These are phyloP conservation scores for Pelagomonas calceolata DNA, from an alignment of 108 stramenopile genomes.

Conservation along the genomic window DNA sequence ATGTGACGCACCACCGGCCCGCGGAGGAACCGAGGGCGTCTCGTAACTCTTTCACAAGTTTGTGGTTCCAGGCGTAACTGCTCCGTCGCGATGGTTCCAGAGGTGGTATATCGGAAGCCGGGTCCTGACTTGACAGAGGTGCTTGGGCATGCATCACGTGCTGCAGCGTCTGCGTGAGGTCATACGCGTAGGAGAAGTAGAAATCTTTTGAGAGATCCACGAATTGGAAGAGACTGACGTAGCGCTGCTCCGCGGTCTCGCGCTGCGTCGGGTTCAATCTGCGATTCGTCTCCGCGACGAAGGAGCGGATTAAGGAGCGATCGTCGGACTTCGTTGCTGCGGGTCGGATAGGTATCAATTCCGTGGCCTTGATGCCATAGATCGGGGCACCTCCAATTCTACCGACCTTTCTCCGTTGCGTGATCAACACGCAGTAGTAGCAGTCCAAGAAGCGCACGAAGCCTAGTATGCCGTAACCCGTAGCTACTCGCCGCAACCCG, in stretches of 20 bases:
- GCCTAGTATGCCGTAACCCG: constrained; percentile 76
- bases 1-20: constrained; percentile 73
- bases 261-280: constrained; percentile 59
- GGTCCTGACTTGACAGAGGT: background rate
- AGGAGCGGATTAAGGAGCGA: constrained; percentile 2
- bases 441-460: constrained; percentile 88
- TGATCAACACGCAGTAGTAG: constrained; percentile 92
- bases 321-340: background rate
- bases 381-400: constrained; percentile 83
- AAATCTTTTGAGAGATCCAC: constrained; percentile 91
- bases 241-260: constrained; percentile 77
- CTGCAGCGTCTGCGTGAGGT: constrained; percentile 81
- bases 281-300: background rate
- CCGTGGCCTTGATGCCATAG: constrained; percentile 74
- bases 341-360: constrained; percentile 17
- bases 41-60: constrained; percentile 77
- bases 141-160: constrained; percentile 69
- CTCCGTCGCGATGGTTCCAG: constrained; percentile 66
- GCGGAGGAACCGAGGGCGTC: constrained; percentile 63
- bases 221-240: constrained; percentile 82
- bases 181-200: constrained; percentile 91
- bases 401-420: constrained; percentile 84
- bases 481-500: constrained; percentile 10
- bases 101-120: constrained; percentile 19
- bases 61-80: constrained; percentile 94